Base-by-base conservation (phyloP, 345 rosid genomes). In the Hypericum perforatum region DNA sequence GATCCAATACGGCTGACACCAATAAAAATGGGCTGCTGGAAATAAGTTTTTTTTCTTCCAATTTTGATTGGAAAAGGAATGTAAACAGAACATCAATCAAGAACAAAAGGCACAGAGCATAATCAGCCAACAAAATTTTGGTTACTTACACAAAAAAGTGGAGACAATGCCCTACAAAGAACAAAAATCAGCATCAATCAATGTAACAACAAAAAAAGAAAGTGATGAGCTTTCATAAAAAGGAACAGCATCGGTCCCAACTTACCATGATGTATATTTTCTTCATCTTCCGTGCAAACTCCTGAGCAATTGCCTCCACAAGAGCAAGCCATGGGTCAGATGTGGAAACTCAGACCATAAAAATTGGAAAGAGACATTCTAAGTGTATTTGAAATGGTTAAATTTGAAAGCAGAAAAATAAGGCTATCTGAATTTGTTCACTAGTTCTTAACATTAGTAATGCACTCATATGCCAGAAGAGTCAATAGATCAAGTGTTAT, bases 321-420 rank as follows among this genome's bases (percentile, higher is more conserved):
- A 63, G 55, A 49, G 64, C 63, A 70, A 68, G 66, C 69, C 81
- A 80, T 76, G 78, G 68, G 76, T 74, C 80, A 85, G 76, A 82
- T 70, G 72, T 44, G 82, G 67, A 70, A 78, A 70, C 55, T 58
- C 62, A 78, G 81, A 63, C 68, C 13, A 61, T 39, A 49, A 36
- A 60, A 10, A 51, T 9, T 47, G 44, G 39, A 22, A 45, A 40
- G 16, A n/a, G 47, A 12, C 52, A 48, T 49, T 59, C 5, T 22
- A 16, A 53, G 45, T 41, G n/a, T 29, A 41, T 22, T 22, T 1
- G 32, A 22, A 22, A 22, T 22, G 32, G 32, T 22, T 22, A 22
- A 22, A 22, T 22, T 22, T 22, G 32, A 22, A 22, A 22, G 32
- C 32, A 22, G 32, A 22, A 22, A 22, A 22, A 22, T 22, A 22